Conservation (phyloP, 768 basidiomycete species). For the Suillus clintonianus region DNA sequence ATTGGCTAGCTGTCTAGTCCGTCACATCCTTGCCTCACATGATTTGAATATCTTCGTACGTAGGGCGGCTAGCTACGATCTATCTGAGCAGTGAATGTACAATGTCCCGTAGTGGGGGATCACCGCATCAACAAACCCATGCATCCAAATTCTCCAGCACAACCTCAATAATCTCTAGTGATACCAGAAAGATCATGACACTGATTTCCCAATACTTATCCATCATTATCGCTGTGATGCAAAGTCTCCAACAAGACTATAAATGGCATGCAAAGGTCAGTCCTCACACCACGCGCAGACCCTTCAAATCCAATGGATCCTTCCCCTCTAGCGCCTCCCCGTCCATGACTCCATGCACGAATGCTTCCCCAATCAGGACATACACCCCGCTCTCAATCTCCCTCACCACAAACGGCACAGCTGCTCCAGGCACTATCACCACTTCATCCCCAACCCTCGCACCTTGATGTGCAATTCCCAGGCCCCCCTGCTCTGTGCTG, state of each 20-base stretch:
- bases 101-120: neutral
- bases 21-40: no score
- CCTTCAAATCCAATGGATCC: neutral
- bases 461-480: neutral
- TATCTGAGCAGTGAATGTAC: neutral
- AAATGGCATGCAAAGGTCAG: neutral
- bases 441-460: slow-evolving; percentile 6
- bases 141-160: neutral
- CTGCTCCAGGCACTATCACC: slow-evolving; percentile 3
- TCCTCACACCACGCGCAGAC: neutral
- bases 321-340: slow-evolving; percentile 6
- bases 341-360: slow-evolving; percentile 8
- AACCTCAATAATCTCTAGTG: neutral
- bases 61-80: neutral
- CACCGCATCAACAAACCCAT: no score
- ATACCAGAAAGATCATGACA: neutral
- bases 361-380: slow-evolving; percentile 10
- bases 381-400: slow-evolving; percentile 8
- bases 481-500: neutral
- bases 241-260: no score
- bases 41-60: neutral
- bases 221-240: neutral
- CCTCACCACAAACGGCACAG: slow-evolving; percentile 11
- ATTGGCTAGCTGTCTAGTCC: no score
- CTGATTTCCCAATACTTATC: neutral